phyloP scores from a whole-genome alignment of 768 basidiomycete genomes.

The Amanita thiersii region DNA sequence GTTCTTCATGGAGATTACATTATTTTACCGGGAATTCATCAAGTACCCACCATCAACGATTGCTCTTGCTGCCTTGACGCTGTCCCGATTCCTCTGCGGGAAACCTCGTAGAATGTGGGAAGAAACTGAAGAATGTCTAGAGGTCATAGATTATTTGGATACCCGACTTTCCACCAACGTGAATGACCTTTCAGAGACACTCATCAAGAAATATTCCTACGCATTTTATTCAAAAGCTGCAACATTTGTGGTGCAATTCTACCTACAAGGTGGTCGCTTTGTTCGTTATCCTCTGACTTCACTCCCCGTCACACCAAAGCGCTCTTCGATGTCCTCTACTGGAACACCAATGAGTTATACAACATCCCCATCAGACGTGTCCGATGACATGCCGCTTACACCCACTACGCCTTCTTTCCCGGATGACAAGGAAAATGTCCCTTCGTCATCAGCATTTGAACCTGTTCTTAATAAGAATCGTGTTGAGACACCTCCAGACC shows the following conservation, averaged over 20 bases:
- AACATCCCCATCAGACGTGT: slow-evolving; percentile 65
- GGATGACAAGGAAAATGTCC: slow-evolving; percentile 78
- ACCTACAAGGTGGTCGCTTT: slow-evolving; percentile 82
- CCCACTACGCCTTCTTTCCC: slow-evolving; percentile 66
- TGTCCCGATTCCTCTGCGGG: slow-evolving; percentile 83
- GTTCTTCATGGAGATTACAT: slow-evolving; percentile 98
- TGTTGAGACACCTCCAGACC: slow-evolving; percentile 61
- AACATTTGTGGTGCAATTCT: slow-evolving; percentile 87
- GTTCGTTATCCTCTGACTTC: slow-evolving; percentile 34
- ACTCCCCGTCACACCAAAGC: slow-evolving; percentile 65
- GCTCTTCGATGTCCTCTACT: slow-evolving; percentile 42
- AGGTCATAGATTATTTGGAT: slow-evolving; percentile 84
- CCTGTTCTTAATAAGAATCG: slow-evolving; percentile 65
- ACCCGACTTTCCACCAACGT: slow-evolving; percentile 79
- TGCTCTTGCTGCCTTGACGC: slow-evolving; percentile 81
- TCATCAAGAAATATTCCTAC: slow-evolving; percentile 97
- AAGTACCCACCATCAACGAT: slow-evolving; percentile 79
- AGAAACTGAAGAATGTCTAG: slow-evolving; percentile 76
- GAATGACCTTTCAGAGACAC: slow-evolving; percentile 89
- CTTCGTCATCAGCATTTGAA: slow-evolving; percentile 55
- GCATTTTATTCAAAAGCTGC: slow-evolving; percentile 96
- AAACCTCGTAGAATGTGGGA: slow-evolving; percentile 73
- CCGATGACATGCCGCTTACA: slow-evolving; percentile 80
- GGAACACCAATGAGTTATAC: slow-evolving; percentile 73
- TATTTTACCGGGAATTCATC: slow-evolving; percentile 95